phyloP scores from a whole-genome alignment of 495 filamentous ascomycete genomes.

The Chaetomium cochliodes region DNA sequence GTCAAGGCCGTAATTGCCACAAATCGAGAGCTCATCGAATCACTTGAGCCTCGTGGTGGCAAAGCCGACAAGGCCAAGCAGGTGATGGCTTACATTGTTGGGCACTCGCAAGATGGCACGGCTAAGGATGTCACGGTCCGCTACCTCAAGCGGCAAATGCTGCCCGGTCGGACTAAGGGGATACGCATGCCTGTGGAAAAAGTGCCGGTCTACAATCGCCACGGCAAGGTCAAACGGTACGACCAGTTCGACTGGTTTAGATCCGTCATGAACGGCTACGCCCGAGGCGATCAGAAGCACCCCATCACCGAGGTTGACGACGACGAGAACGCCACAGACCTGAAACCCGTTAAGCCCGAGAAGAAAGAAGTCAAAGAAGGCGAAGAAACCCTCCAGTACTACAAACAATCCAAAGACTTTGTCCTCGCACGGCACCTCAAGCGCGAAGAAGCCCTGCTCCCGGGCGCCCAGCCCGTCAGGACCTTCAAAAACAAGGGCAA shows the following conservation, averaged over 20 bases:
- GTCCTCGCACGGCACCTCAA: slow-evolving; percentile 84
- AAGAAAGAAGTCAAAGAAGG: slow-evolving; percentile 68
- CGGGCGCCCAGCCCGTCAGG: slow-evolving; percentile 66
- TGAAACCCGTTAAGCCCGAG: slow-evolving; percentile 67
- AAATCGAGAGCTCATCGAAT: slow-evolving; percentile 66
- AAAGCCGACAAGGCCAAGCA: slow-evolving; percentile 84
- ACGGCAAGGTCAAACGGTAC: slow-evolving; percentile 67
- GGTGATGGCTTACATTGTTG: slow-evolving; percentile 88
- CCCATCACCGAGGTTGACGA: slow-evolving; percentile 68
- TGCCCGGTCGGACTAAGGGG: slow-evolving; percentile 90
- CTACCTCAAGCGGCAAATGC: slow-evolving; percentile 79
- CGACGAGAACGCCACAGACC: slow-evolving; percentile 70
- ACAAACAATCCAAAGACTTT: slow-evolving; percentile 81
- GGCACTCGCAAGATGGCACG: slow-evolving; percentile 77
- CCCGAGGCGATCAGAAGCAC: slow-evolving; percentile 51
- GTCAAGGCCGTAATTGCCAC: slow-evolving; percentile 65
- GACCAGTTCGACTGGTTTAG: slow-evolving; percentile 87
- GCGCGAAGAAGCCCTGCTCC: slow-evolving; percentile 84
- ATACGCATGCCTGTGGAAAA: slow-evolving; percentile 73
- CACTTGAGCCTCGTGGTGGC: slow-evolving; percentile 77
- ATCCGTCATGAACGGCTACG: slow-evolving; percentile 69
- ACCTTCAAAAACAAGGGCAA: slow-evolving; percentile 68
- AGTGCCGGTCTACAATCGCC: slow-evolving; percentile 68
- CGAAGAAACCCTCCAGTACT: slow-evolving; percentile 80
- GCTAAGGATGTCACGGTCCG: slow-evolving; percentile 94